Base-by-base conservation (phyloP, 768 basidiomycete genomes). In the Candolleomyces efflorescens region DNA sequence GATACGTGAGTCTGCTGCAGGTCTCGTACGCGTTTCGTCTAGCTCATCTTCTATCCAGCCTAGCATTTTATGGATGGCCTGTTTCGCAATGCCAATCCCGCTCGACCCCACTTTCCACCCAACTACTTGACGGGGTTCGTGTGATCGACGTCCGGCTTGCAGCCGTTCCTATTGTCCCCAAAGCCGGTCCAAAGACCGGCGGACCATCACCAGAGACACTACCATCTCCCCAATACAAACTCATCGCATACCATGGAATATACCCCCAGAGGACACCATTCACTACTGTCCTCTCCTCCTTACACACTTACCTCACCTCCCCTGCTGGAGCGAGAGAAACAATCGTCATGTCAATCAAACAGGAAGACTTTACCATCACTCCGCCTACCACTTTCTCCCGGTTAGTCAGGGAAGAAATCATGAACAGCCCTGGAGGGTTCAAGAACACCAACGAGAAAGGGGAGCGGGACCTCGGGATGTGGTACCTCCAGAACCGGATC, bases 21-120 rank as follows among this genome's bases (percentile, higher is more conserved):
- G 32, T 20, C 17, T 12, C 9, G 9, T 43, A 32, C 27, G 39
- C 6, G 36, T 32, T n/a, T 5, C 32, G 1, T 32, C 32, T 32
- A 32, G 11, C 5, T 32, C 32, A 32, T 43, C 36, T 36, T 32
- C 22, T 26, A 20, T 58, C 66, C 27, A 89, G 87, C 4, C 86
- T 93, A 85, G 87, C 92, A 9, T 84, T 92, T 60, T 87, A 92
- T 62, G 89, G 90, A 13, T 91, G 88, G 85, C 90, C 89, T 0
- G 73, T 95, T 38, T 89, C 90, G 0, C 92, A 96, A 67, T 98
- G 94, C 66, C 94, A 97, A 68, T 81, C 82, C 37, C 73, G 73
- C 9, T 67, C 71, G 3, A 87, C 82, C 0, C 82, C 86, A 0
- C 81, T 96, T 23, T 73, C 73, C 26, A 71, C 75, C 18, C 94